Evolutionary conservation across 371 early-diverging fungal genomes (phyloP).

Genomic region (Choanephora cucurbitarum): DNA sequence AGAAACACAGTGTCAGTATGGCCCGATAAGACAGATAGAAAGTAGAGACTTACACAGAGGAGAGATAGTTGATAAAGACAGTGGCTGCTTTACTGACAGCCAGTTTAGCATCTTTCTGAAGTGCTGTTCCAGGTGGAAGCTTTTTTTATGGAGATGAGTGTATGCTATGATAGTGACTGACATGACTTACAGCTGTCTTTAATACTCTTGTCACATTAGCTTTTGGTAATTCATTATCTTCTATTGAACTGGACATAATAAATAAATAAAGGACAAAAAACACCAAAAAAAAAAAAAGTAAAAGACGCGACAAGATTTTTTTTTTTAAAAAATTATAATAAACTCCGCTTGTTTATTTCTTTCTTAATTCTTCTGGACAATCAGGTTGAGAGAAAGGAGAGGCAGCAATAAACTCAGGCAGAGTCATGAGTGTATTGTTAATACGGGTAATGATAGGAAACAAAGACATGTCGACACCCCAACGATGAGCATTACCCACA

Average conservation of each 20-base stretch:
- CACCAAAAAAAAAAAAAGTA: not conserved
- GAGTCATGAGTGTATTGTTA: slow-evolving; percentile 43
- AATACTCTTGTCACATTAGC: slow-evolving; percentile 62
- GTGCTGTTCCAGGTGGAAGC: slow-evolving; percentile 64
- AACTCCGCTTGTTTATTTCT: slow-evolving; percentile 9
- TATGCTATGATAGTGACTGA: not conserved
- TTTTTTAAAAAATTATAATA: too few species aligned
- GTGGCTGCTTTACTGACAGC: slow-evolving; percentile 65
- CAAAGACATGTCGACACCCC: slow-evolving; percentile 69
- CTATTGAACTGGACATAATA: slow-evolving; percentile 43
- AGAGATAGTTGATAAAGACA: slow-evolving; percentile 64
- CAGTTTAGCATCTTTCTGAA: slow-evolving; percentile 62
- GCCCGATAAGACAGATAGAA: too few species aligned
- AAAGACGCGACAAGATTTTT: too few species aligned
- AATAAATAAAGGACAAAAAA: not conserved
- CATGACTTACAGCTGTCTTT: slow-evolving; percentile 51
- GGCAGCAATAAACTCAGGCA: slow-evolving; percentile 72
- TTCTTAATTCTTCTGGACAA: slow-evolving; percentile 57
- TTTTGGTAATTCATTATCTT: slow-evolving; percentile 61
- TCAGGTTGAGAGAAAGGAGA: slow-evolving; percentile 78
- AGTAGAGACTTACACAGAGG: slow-evolving; percentile 48
- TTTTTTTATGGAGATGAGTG: slow-evolving; percentile 14
- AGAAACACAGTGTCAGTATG: not conserved
- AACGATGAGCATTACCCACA: slow-evolving; percentile 76
- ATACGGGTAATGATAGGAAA: slow-evolving; percentile 74